A percentile compares a stretch with the other conserved stretches of the same genome.
Evolutionary conservation across 305 asterid species (phyloP).

Genomic region (Lippia alba): DNA sequence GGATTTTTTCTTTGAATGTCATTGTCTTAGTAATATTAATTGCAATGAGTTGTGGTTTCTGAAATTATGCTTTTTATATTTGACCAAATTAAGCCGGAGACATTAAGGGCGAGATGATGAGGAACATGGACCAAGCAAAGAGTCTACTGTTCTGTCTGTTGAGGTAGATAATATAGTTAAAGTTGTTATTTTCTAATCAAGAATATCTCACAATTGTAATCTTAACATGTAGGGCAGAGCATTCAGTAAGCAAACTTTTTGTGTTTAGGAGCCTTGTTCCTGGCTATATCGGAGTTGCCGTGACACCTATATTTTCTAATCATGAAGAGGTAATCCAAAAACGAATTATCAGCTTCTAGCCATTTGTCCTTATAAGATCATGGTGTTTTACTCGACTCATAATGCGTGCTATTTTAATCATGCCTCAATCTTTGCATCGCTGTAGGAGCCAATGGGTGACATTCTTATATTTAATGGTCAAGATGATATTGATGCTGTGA

Average conservation of each 20-base stretch:
- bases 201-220: slow-evolving; percentile 21
- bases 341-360: slow-evolving; percentile 3
- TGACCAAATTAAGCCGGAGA: slow-evolving; percentile 52
- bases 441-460: slow-evolving; percentile 89
- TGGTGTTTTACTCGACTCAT: neutral
- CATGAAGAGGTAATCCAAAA: slow-evolving; percentile 69
- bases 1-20: slow-evolving; percentile 69
- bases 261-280: slow-evolving; percentile 86
- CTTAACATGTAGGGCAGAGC: slow-evolving; percentile 81
- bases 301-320: slow-evolving; percentile 77
- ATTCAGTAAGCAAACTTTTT: slow-evolving; percentile 72
- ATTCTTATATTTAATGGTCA: slow-evolving; percentile 91
- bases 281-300: slow-evolving; percentile 79
- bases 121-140: slow-evolving; percentile 59
- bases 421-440: slow-evolving; percentile 26
- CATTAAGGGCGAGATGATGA: slow-evolving; percentile 53
- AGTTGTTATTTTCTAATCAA: slow-evolving; percentile 1
- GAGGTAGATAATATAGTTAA: slow-evolving; percentile 58
- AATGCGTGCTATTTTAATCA: slow-evolving; percentile 14
- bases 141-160: slow-evolving; percentile 89
- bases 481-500: slow-evolving; percentile 96
- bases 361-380: slow-evolving; percentile 13
- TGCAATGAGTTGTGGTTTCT: slow-evolving; percentile 4
- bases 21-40: slow-evolving; percentile 7
- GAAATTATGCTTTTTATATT: slow-evolving; percentile 32